Evolutionary conservation across 2,329 filamentous ascomycete genomes (phyloP).

Genomic region (Nothophaeocryptopus gaeumannii): DNA sequence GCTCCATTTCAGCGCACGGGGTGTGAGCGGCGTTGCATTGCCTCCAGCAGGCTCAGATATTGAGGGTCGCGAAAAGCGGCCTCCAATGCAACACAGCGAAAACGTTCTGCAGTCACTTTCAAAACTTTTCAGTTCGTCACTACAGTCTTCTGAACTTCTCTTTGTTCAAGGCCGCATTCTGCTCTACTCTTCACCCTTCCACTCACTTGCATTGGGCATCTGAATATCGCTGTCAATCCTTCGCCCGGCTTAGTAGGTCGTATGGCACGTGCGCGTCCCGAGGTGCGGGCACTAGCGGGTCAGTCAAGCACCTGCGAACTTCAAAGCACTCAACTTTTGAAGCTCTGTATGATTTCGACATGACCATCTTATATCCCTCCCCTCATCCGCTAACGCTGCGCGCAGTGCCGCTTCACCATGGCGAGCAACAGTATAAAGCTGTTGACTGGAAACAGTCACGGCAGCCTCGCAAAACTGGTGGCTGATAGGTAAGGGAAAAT

Average conservation of each 20-base stretch:
- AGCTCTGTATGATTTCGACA: conserved; percentile 10
- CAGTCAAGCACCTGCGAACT: conserved; percentile 8
- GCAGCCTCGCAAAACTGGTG: conserved; percentile 67
- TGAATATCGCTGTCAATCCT: not conserved
- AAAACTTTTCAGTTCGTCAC: not conserved
- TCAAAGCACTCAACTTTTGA: not conserved
- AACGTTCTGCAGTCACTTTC: conserved; percentile 13
- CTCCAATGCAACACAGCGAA: conserved; percentile 19
- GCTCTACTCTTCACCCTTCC: not conserved
- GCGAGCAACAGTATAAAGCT: conserved; percentile 72
- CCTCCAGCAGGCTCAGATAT: conserved; percentile 9
- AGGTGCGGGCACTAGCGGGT: conserved; percentile 9
- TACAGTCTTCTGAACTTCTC: not conserved
- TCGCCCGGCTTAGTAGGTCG: not conserved
- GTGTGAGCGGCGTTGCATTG: conserved; percentile 12
- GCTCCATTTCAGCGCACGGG: conserved; percentile 4
- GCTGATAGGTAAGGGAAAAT: conserved; percentile 56
- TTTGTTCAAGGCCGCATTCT: not conserved
- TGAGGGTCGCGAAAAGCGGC: conserved; percentile 10
- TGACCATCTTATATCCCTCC: conserved; percentile 11
- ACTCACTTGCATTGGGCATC: too few species aligned
- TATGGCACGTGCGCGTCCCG: not conserved
- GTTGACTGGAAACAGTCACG: conserved; percentile 72
- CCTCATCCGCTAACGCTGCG: conserved; percentile 3
- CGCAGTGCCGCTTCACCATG: conserved; percentile 46